Percentiles rank a stretch among this genome's conserved stretches.
Conservation (phyloP, 768 basidiomycete genomes). For the Auricularia cornea region DNA sequence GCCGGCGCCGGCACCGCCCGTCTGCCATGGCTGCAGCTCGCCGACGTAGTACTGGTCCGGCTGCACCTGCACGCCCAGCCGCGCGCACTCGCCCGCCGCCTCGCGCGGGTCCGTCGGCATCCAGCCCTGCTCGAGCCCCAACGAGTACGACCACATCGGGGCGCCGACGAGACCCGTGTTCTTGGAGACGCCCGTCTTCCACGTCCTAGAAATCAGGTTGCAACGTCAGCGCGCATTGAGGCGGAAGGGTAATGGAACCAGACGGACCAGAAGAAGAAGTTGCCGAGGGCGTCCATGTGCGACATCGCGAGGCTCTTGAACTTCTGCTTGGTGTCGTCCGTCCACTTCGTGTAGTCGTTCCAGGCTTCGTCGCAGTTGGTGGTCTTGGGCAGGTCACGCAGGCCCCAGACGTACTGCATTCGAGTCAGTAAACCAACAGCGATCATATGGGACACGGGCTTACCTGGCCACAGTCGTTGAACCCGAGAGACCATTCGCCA, state of each 20-base stretch:
- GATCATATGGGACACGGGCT: too few species aligned
- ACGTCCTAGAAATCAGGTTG: slow-evolving; percentile 56
- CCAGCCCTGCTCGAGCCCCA: slow-evolving; percentile 87
- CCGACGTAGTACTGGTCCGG: slow-evolving; percentile 35
- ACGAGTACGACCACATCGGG: slow-evolving; percentile 74
- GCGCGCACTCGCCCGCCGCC: slow-evolving; percentile 63
- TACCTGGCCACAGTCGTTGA: slow-evolving; percentile 63
- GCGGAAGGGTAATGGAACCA: slow-evolving; percentile 6
- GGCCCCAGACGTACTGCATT: slow-evolving; percentile 1
- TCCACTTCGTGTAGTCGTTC: slow-evolving; percentile 69
- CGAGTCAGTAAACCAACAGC: background rate
- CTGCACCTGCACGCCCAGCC: slow-evolving; percentile 19
- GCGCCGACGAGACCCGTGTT: background rate
- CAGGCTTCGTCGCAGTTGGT: slow-evolving; percentile 48
- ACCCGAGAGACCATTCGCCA: slow-evolving; percentile 85
- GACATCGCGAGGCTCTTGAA: slow-evolving; percentile 67
- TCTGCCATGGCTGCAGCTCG: slow-evolving; percentile 61
- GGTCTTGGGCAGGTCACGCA: background rate
- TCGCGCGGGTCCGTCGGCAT: slow-evolving; percentile 82
- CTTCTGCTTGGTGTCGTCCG: slow-evolving; percentile 47
- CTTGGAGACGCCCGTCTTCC: slow-evolving; percentile 43
- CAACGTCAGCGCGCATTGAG: too few species aligned
- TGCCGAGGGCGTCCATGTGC: slow-evolving; percentile 78
- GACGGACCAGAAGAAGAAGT: slow-evolving; percentile 18
- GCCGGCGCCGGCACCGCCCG: slow-evolving; percentile 69